Evolutionary conservation across 2,329 filamentous ascomycete genomes (phyloP), one percentile per base, ranked within the genome.

Genomic region (Furcasterigmium furcatum): DNA sequence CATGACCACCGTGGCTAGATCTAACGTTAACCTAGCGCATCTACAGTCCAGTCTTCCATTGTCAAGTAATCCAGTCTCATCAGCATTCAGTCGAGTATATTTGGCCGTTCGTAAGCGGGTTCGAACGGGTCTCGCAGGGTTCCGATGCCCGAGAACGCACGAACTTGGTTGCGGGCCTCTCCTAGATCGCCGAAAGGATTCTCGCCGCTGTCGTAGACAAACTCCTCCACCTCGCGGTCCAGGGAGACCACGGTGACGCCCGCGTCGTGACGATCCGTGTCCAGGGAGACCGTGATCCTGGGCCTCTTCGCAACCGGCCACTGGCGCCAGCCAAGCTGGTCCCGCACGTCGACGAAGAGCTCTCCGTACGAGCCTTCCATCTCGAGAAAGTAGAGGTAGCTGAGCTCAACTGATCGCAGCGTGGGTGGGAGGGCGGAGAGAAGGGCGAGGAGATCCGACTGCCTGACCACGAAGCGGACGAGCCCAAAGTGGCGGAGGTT

Each of bases 381-480:
- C 8, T 50, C 45, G 13, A 58, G 2, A 20, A 66, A 66, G 4
- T 9, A 9, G 1, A 68, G 48, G 12, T 58, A 61, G 38, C 62
- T 67, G 6, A 70, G 50, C 22, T 70, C 57, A 1, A 68, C 47
- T 2, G 59, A 61, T 9, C 54, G 51, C 1, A 67, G 19, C 1
- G 58, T 59, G 0, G 19, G 8, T 4, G 61, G 63, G 1, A 70
- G 41, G 1, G 40, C 44, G 2, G 39, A 32, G 13, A 70, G 57
- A 2, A 66, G 42, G 0, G 50, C 44, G 9, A 68, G 38, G 0
- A 66, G 24, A 27, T 64, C 59, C 2, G 48, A 38, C 27, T 58
- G 46, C 18, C 39, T 43, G 2, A 66, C 56, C 0, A 57, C 14
- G 7, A 62, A 59, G 13, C 48, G 39, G 1, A 53, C 58, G 2